Evolutionary conservation across 78 protist genomes (phyloP).

Genomic region (Emiliania huxleyi): DNA sequence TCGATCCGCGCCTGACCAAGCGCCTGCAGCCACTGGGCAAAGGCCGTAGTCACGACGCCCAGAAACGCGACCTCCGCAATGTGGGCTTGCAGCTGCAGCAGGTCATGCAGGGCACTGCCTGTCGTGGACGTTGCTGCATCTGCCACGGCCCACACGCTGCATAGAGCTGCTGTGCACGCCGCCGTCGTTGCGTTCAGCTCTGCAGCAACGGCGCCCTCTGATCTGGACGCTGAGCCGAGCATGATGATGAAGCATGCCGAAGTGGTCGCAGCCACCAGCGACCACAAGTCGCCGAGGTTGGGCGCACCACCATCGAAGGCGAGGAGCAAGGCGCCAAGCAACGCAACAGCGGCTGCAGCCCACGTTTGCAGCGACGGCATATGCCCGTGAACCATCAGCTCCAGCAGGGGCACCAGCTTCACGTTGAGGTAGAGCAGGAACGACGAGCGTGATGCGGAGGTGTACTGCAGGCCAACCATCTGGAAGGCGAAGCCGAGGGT

Average conservation of each 20-base stretch:
- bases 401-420: constrained; percentile 19
- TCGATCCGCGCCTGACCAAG: not conserved
- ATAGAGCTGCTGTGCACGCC: not conserved
- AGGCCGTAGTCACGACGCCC: not conserved
- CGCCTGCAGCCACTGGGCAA: not conserved
- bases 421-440: constrained; percentile 37
- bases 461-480: constrained; percentile 26
- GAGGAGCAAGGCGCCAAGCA: not conserved
- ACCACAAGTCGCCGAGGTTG: not conserved
- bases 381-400: not conserved
- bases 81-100: not conserved
- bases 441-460: constrained; percentile 4
- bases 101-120: not conserved
- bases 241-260: not conserved
- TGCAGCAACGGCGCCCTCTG: not conserved
- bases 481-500: constrained; percentile 1
- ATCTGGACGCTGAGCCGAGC: no score
- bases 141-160: not conserved
- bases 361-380: not conserved
- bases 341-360: not conserved
- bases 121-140: not conserved
- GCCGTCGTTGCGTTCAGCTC: not conserved
- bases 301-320: not conserved
- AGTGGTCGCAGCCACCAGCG: not conserved
- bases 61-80: not conserved